These are phyloP conservation scores for Candida nitratophila DNA, from an alignment of 805 yeast species.

Conservation along the genomic window DNA sequence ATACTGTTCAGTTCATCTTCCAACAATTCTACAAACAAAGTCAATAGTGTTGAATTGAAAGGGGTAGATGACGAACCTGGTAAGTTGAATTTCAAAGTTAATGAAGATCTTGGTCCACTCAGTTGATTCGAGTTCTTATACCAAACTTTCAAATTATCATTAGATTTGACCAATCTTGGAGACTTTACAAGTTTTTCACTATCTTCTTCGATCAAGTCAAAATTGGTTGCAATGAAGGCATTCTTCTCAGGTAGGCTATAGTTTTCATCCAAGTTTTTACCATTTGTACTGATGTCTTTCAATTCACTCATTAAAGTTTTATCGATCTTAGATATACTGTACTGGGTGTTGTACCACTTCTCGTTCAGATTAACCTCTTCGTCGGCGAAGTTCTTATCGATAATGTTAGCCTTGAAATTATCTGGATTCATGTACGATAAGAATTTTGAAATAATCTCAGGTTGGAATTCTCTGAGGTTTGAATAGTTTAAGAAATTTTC, in stretches of 20 bases:
- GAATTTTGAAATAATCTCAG: constrained; percentile 43
- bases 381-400: constrained; percentile 45
- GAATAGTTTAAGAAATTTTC: constrained; percentile 55
- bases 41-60: constrained; percentile 46
- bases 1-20: constrained; percentile 71
- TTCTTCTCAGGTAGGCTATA: constrained; percentile 58
- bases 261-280: constrained; percentile 28
- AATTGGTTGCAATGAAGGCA: constrained; percentile 75
- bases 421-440: constrained; percentile 43
- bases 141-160: constrained; percentile 61
- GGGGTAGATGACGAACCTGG: constrained; percentile 62
- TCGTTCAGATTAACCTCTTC: constrained; percentile 42
- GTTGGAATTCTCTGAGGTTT: constrained; percentile 48
- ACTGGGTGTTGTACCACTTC: constrained; percentile 89
- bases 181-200: constrained; percentile 28
- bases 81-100: constrained; percentile 55
- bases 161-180: constrained; percentile 56
- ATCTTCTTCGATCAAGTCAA: constrained; percentile 39
- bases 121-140: constrained; percentile 85
- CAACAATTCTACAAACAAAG: constrained; percentile 61
- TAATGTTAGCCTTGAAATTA: constrained; percentile 54
- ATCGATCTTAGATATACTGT: constrained; percentile 42
- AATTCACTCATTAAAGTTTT: constrained; percentile 29
- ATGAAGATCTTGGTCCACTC: constrained; percentile 79
- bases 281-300: constrained; percentile 22